Percentiles rank a stretch among this genome's conserved stretches.
phyloP scores from a whole-genome alignment of 2,329 filamentous ascomycete genomes.

The Paraconiothyrium sp. region DNA sequence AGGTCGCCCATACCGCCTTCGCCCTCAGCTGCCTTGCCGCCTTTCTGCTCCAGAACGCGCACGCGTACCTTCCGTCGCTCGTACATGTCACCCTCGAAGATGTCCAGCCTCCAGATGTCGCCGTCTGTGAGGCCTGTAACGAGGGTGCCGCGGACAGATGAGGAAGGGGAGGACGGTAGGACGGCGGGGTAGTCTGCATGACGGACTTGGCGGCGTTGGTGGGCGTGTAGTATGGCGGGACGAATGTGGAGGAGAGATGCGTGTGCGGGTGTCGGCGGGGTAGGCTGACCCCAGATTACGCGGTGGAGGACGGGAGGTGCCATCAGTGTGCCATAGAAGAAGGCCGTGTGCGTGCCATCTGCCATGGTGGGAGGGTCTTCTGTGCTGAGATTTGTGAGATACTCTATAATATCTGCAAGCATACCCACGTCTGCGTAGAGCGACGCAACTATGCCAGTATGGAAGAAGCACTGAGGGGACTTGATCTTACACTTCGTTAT shows the following conservation, averaged over 20 bases:
- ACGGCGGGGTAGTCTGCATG: conserved; percentile 84
- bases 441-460: neutral
- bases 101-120: conserved; percentile 79
- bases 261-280: conserved; percentile 59
- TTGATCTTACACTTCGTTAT: neutral
- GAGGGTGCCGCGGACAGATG: conserved; percentile 75
- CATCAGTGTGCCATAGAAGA: conserved; percentile 81
- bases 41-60: conserved; percentile 46
- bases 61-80: conserved; percentile 61
- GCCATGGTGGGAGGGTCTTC: conserved; percentile 34
- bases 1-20: conserved; percentile 35
- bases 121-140: conserved; percentile 80
- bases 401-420: neutral
- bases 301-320: conserved; percentile 85
- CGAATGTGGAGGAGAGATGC: conserved; percentile 68
- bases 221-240: conserved; percentile 78
- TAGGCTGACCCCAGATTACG: conserved; percentile 75
- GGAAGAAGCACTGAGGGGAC: neutral
- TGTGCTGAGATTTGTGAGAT: neutral
- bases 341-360: conserved; percentile 62
- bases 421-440: neutral
- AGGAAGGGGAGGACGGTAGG: conserved; percentile 50
- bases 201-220: conserved; percentile 75
- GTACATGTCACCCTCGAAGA: conserved; percentile 84
- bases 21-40: conserved; percentile 24